A percentile compares a stretch with the other conserved stretches of the same genome.
These are phyloP conservation scores for Chlorella sp. DNA, from an alignment of 139 green algal genomes.

Conservation along the genomic window DNA sequence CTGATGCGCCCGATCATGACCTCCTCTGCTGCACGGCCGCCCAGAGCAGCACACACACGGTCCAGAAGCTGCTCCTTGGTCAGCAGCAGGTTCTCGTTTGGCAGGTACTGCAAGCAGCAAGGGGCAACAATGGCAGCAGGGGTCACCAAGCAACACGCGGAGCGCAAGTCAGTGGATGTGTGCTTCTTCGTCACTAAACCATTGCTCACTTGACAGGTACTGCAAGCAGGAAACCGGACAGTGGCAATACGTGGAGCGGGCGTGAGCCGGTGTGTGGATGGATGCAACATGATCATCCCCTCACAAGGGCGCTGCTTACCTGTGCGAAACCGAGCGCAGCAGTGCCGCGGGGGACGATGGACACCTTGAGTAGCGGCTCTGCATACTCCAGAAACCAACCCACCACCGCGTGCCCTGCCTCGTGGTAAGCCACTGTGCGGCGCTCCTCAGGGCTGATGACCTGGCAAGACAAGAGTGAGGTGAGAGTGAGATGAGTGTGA, in stretches of 20 bases:
- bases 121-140: too few species aligned
- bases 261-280: too few species aligned
- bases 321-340: conserved; percentile 95
- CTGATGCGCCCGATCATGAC: conserved; percentile 95
- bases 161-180: too few species aligned
- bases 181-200: too few species aligned
- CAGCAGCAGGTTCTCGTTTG: conserved; percentile 95
- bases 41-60: conserved; percentile 89
- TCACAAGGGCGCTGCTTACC: too few species aligned
- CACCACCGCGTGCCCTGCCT: conserved; percentile 88
- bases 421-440: conserved; percentile 95
- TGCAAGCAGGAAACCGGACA: too few species aligned
- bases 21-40: conserved; percentile 90
- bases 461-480: conserved; percentile 14
- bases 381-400: conserved; percentile 97
- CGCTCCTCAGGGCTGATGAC: conserved; percentile 77
- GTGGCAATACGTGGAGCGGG: too few species aligned
- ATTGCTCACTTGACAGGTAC: too few species aligned
- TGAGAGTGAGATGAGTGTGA: too few species aligned
- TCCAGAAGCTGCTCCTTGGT: conserved; percentile 93
- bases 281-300: too few species aligned
- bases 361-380: conserved; percentile 98
- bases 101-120: too few species aligned
- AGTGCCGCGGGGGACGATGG: conserved; percentile 92
- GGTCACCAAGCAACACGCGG: too few species aligned